Evolutionary conservation across 768 basidiomycete species (phyloP), one percentile per base, ranked within the genome.

Genomic region (Tephrocybe rancida): DNA sequence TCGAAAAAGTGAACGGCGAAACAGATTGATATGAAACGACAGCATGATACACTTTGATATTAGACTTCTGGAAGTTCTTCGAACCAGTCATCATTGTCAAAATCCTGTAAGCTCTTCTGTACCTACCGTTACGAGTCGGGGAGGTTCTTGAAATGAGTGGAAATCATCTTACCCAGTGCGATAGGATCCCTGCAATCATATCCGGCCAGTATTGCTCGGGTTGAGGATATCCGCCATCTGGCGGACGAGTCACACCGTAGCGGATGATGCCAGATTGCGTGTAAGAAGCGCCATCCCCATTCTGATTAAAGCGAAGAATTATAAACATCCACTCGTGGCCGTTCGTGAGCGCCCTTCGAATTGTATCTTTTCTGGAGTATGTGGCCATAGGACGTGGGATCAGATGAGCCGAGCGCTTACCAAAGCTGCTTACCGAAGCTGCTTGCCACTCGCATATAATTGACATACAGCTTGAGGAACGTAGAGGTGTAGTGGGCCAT

Each of bases 241-340:
- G 26, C 8, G 7, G 13, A 11, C 27, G 39, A 18, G 19, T 49
- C 3, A 9, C 3, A 35, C 45, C 45, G 27, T 52, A 29, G 30
- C 24, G 29, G 38, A 47, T 54, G 25, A 24, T 35, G 21, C n/a
- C 22, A 37, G 61, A 62, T 48, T 52, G 34, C n/a, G 25, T 38
- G 42, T 57, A 60, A 22, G 48, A 27, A n/a, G 47, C 63, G 11
- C 61, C 63, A 41, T 60, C 34, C 26, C 44, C 42, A 26, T 62
- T 38, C 30, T 55, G 30, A 44, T 62, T 52, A 52, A 64, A 44
- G 27, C 48, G 38, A 48, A 62, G 45, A 48, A 62, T 39, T 18
- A 64, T 45, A 43, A 64, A 64, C 42, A 62, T 59, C 63, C 59
- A 62, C n/a, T 54, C 29, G 16, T 61, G 55, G 5, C 61, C 61